phyloP scores from a whole-genome alignment of 2,329 filamentous ascomycete genomes.

The Paraphoma sp. region DNA sequence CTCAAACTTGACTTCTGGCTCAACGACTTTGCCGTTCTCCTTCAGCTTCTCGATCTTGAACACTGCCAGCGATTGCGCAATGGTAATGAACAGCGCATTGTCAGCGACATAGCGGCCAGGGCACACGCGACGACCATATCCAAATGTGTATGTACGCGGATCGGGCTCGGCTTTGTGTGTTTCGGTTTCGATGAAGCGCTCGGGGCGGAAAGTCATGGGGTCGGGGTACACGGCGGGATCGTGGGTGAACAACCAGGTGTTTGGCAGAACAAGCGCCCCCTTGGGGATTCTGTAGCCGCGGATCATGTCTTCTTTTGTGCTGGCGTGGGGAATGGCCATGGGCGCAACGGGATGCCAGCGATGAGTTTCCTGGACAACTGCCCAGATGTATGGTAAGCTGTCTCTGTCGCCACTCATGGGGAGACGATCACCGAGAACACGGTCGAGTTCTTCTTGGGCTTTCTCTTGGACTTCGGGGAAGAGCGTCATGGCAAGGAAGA shows the following conservation, averaged over 20 bases:
- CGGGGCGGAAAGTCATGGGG: conserved; percentile 53
- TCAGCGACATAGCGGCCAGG: conserved; percentile 53
- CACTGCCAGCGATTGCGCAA: conserved; percentile 55
- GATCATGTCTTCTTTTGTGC: conserved; percentile 45
- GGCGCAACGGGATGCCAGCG: conserved; percentile 45
- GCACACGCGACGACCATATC: conserved; percentile 54
- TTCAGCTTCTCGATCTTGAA: conserved; percentile 54
- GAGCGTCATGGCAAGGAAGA: conserved; percentile 61
- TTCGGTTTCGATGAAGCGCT: conserved; percentile 49
- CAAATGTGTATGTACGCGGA: conserved; percentile 46
- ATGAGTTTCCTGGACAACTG: conserved; percentile 53
- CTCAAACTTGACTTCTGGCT: conserved; percentile 44
- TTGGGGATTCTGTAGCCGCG: conserved; percentile 52
- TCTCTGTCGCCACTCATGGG: conserved; percentile 57
- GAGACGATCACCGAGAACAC: conserved; percentile 56
- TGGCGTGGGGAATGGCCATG: conserved; percentile 42
- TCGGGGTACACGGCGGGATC: conserved; percentile 48
- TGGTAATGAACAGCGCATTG: conserved; percentile 49
- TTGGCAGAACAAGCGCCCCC: conserved; percentile 46
- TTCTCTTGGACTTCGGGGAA: conserved; percentile 58
- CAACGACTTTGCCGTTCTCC: conserved; percentile 48
- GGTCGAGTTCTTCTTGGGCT: conserved; percentile 57
- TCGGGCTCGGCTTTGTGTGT: conserved; percentile 45
- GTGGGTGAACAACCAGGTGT: conserved; percentile 53
- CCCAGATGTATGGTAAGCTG: conserved; percentile 47